Base-by-base conservation (phyloP, 2,329 filamentous ascomycete genomes). In the Emericellopsis atlantica region DNA sequence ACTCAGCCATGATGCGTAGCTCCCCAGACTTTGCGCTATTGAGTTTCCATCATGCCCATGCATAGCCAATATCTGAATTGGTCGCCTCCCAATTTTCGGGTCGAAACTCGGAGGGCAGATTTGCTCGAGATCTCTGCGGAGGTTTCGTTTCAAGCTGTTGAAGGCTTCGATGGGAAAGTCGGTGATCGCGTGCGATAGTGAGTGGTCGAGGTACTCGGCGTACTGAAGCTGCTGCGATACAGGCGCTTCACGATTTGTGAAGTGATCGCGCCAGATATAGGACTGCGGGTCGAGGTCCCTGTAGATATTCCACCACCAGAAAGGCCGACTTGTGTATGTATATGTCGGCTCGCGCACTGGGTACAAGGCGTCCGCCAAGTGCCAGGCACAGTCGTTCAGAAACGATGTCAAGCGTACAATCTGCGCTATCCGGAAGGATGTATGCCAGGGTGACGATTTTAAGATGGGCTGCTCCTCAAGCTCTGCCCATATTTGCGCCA, bases 1-100 rank as follows among this genome's bases (percentile, higher is more conserved):
- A 6, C 83, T 62, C 29, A 76, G 69, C 11, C 64, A 62, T 1
- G 83, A 82, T 35, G 82, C 62, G 39, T 75, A 69, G 44, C 75
- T 68, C 2, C 89, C 72, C n/a, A 84, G 62, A 14, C 59, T 53
- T 40, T 60, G 50, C n/a, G 59, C 51, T 42, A 65, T 56, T 1
- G 57, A 54, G 33, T 55, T 59, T 2, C 62, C 62, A 10, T 58
- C 52, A 37, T 62, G 64, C 1, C 62, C 61, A 14, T 59, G 59
- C 40, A 59, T 51, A 5, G 58, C 56, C 10, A 65, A 45, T 12
- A 66, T 48, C 8, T 54, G 59, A 16, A 66, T 57, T 23, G 64
- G 62, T 18, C 62, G 55, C 46, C 59, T 62, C 16, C 55, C 49
- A 1, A 46, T 51, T 45, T 51, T 60, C 7, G 57, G 46, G 21